These are phyloP conservation scores for Metarhizium humberi DNA, from an alignment of 2,329 filamentous ascomycete genomes.

Conservation along the genomic window DNA sequence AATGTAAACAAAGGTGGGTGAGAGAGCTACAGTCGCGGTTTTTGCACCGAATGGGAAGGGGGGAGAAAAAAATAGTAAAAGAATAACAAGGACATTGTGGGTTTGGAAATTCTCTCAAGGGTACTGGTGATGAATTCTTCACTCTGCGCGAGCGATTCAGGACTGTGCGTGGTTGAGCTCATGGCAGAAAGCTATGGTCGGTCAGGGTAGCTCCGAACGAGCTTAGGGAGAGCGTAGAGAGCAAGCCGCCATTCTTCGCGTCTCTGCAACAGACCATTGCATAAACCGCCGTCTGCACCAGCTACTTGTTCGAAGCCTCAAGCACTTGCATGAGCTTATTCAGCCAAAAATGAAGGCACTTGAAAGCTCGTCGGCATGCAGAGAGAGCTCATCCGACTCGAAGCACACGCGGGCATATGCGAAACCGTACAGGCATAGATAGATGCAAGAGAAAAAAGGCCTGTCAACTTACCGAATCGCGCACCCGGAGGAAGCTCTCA, in stretches of 20 bases:
- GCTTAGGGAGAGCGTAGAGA: no score
- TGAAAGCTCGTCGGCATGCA: not conserved
- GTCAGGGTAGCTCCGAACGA: no score
- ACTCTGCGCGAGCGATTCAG: no score
- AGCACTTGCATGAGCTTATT: not conserved
- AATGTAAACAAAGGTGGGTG: constrained; percentile 13
- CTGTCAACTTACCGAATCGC: constrained; percentile 62
- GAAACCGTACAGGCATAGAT: not conserved
- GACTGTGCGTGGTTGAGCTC: no score
- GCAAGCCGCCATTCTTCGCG: no score
- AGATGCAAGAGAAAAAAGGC: not conserved
- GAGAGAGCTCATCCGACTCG: not conserved
- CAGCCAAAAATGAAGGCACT: not conserved
- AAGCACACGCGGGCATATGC: not conserved
- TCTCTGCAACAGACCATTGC: not conserved
- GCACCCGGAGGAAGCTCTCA: constrained; percentile 69
- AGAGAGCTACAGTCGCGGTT: constrained; percentile 4
- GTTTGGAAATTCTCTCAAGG: no score
- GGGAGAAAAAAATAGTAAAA: not conserved
- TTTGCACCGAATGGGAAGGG: not conserved
- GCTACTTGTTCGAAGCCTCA: not conserved
- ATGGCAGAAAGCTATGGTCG: no score
- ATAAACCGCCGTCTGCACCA: not conserved
- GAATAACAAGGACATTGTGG: not conserved
- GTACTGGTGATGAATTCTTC: no score